A percentile compares a stretch with the other conserved stretches of the same genome.
Conservation (phyloP, 768 basidiomycete species). For the Termitomyces sp. region DNA sequence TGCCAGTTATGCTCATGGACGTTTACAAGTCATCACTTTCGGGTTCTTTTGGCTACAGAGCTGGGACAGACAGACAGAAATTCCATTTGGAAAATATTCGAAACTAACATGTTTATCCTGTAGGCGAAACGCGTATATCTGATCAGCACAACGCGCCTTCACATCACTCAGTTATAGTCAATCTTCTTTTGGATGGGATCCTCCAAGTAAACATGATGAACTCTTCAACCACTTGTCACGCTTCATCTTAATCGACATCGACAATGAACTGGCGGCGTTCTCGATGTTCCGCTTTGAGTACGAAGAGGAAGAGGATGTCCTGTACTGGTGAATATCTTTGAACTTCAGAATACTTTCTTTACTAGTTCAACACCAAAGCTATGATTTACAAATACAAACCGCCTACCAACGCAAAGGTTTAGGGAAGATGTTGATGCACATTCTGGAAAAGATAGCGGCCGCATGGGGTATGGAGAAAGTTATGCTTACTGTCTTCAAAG, state of each 20-base stretch:
- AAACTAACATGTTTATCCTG: slow-evolving; percentile 53
- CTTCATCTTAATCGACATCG: slow-evolving; percentile 42
- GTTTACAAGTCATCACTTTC: slow-evolving; percentile 10
- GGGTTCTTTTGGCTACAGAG: slow-evolving; percentile 20
- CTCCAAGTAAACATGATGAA: slow-evolving; percentile 48
- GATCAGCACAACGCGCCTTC: not conserved
- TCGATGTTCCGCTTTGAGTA: slow-evolving; percentile 70
- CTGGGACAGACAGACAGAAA: slow-evolving; percentile 29
- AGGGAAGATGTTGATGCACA: slow-evolving; percentile 48
- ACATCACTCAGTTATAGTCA: slow-evolving; percentile 34
- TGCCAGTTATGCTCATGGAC: not conserved
- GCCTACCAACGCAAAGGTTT: slow-evolving; percentile 45
- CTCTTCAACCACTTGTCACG: slow-evolving; percentile 56
- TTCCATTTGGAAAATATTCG: slow-evolving; percentile 48
- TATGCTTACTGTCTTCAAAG: slow-evolving; percentile 71
- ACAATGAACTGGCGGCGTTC: slow-evolving; percentile 29
- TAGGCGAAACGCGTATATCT: slow-evolving; percentile 17
- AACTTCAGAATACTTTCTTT: not conserved
- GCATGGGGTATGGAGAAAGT: slow-evolving; percentile 60
- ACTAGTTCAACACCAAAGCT: slow-evolving; percentile 34
- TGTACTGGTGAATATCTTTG: slow-evolving; percentile 58
- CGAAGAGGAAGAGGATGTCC: slow-evolving; percentile 51
- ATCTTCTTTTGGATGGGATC: slow-evolving; percentile 67
- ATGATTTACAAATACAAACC: slow-evolving; percentile 65
- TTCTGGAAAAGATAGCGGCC: slow-evolving; percentile 43